These are phyloP conservation scores for Catharanthus roseus DNA, from an alignment of 257 asterid species.

Conservation along the genomic window DNA sequence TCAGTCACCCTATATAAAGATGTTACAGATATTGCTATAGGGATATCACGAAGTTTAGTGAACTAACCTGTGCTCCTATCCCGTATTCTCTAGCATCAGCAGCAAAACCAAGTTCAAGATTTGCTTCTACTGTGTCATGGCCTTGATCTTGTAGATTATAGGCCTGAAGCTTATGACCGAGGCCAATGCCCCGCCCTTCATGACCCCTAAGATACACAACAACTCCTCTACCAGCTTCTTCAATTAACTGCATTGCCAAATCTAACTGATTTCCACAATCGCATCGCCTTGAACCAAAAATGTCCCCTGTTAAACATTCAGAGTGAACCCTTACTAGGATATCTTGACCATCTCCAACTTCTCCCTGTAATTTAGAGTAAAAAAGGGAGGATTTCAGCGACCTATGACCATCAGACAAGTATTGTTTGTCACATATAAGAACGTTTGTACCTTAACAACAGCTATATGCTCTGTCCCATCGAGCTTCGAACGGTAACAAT, in stretches of 20 bases:
- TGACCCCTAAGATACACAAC: constrained; percentile 75
- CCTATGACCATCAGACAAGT: not conserved
- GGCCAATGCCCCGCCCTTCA: constrained; percentile 85
- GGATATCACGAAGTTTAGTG: not conserved
- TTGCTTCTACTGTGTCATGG: constrained; percentile 85
- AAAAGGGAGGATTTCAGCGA: not conserved
- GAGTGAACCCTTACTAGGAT: constrained; percentile 84
- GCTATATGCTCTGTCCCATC: constrained; percentile 77
- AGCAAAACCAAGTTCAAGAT: constrained; percentile 77
- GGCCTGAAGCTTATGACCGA: constrained; percentile 75
- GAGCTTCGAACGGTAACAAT: constrained; percentile 68
- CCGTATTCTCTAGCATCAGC: constrained; percentile 85
- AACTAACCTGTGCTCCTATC: constrained; percentile 69
- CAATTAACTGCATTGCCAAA: constrained; percentile 70
- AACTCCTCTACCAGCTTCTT: constrained; percentile 65
- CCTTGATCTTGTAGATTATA: constrained; percentile 78
- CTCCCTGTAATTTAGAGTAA: constrained; percentile 41
- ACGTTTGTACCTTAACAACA: constrained; percentile 45
- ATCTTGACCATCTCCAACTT: constrained; percentile 71
- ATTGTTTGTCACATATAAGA: not conserved
- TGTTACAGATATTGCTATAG: not conserved
- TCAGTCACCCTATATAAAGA: not conserved
- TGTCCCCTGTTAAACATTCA: constrained; percentile 82
- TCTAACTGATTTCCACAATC: constrained; percentile 85
- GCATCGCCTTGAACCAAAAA: constrained; percentile 71